Evolutionary conservation across 2,329 filamentous ascomycete genomes (phyloP).

Genomic region (Pseudogymnoascus sp.): DNA sequence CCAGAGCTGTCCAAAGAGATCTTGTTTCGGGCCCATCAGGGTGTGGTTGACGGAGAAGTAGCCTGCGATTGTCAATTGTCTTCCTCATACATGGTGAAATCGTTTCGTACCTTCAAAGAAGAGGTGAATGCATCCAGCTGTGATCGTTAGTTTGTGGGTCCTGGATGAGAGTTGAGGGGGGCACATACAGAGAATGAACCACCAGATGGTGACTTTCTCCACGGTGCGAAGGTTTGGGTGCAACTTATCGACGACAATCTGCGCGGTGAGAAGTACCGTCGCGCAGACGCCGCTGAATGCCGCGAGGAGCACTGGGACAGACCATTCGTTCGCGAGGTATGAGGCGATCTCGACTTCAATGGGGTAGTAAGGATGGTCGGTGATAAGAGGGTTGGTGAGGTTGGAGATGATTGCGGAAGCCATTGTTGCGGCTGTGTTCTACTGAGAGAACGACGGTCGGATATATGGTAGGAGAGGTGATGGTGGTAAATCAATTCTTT

Average conservation of each 20-base stretch:
- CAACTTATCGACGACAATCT: slow-evolving; percentile 43
- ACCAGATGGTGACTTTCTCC: slow-evolving; percentile 58
- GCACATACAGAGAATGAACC: slow-evolving; percentile 66
- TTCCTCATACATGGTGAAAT: background rate
- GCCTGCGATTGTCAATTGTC: slow-evolving; percentile 20
- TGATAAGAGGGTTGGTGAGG: slow-evolving; percentile 16
- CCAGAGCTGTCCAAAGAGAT: slow-evolving; percentile 48
- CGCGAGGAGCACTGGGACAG: slow-evolving; percentile 50
- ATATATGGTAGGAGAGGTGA: background rate
- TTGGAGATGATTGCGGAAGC: slow-evolving; percentile 16
- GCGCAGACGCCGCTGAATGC: slow-evolving; percentile 52
- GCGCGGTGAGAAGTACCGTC: slow-evolving; percentile 51
- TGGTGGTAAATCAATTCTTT: background rate
- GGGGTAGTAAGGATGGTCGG: slow-evolving; percentile 64
- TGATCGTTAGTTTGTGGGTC: background rate
- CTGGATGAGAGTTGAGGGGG: slow-evolving; percentile 23
- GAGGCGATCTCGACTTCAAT: slow-evolving; percentile 52
- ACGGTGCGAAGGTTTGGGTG: slow-evolving; percentile 44
- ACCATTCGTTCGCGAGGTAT: slow-evolving; percentile 60
- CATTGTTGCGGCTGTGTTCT: slow-evolving; percentile 5
- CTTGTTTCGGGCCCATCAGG: slow-evolving; percentile 33
- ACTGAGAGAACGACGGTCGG: background rate
- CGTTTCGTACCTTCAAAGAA: slow-evolving; percentile 28
- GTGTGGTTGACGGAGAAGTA: slow-evolving; percentile 42
- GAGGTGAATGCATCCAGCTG: slow-evolving; percentile 27